Evolutionary conservation across 116 monocot species (phyloP).

Genomic region (Papilionanthe hybrid): DNA sequence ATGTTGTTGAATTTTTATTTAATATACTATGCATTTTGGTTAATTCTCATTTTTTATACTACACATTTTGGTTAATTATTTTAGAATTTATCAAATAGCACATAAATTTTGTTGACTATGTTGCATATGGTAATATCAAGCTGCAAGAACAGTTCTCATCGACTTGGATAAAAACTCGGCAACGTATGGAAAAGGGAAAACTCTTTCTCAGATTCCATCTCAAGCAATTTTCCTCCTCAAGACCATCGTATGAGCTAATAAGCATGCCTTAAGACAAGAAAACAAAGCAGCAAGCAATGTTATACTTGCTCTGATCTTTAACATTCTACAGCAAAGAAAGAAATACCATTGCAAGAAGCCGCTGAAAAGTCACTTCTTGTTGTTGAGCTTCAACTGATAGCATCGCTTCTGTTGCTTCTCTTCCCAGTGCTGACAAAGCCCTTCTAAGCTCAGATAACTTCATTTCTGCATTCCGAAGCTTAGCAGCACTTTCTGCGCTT

Average conservation of each 20-base stretch:
- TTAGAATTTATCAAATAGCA: neutral
- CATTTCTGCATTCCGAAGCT: slow-evolving; percentile 72
- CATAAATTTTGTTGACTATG: neutral
- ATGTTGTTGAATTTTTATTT: neutral
- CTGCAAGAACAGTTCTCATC: neutral
- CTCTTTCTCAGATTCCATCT: neutral
- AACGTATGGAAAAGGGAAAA: neutral
- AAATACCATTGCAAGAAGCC: slow-evolving; percentile 69
- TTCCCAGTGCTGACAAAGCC: slow-evolving; percentile 62
- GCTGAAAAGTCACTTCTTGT: slow-evolving; percentile 66
- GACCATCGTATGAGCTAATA: neutral
- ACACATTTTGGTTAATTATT: neutral
- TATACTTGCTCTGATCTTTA: neutral
- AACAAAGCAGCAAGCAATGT: neutral
- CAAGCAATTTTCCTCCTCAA: neutral
- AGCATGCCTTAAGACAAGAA: neutral
- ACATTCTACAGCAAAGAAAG: neutral
- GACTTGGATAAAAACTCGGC: neutral
- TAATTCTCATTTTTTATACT: neutral
- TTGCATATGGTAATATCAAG: slow-evolving; percentile 1
- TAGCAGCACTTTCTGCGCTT: slow-evolving; percentile 43
- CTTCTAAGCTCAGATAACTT: slow-evolving; percentile 72
- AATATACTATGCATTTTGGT: neutral
- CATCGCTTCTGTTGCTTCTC: slow-evolving; percentile 91
- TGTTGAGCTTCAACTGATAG: slow-evolving; percentile 74